phyloP scores from a whole-genome alignment of 2,329 filamentous ascomycete species.

The Phyllosticta capitalensis region DNA sequence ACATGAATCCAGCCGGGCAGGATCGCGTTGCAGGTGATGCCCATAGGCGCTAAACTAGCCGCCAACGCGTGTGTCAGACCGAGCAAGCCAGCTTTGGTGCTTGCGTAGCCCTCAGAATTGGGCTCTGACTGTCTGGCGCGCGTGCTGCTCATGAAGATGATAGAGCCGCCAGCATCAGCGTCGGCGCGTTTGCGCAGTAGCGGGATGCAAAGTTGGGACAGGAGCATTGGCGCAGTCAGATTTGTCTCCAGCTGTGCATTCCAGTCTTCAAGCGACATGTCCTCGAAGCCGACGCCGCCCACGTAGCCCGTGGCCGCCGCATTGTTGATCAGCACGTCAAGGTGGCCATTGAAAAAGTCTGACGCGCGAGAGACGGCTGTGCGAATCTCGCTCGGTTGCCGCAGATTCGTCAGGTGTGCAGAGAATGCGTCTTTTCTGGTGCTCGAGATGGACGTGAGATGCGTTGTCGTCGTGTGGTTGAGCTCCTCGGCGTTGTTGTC shows the following conservation, averaged over 20 bases:
- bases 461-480: slow-evolving; percentile 19
- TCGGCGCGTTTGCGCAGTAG: slow-evolving; percentile 17
- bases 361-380: slow-evolving; percentile 27
- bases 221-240: slow-evolving; percentile 25
- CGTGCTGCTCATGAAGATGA: slow-evolving; percentile 42
- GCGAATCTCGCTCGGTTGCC: slow-evolving; percentile 30
- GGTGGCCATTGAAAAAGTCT: slow-evolving; percentile 24
- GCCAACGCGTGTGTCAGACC: slow-evolving; percentile 42
- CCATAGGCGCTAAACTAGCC: slow-evolving; percentile 34
- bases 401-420: not conserved
- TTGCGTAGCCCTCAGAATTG: slow-evolving; percentile 41
- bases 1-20: slow-evolving; percentile 46
- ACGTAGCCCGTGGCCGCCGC: slow-evolving; percentile 23
- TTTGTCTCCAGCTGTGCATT: slow-evolving; percentile 25
- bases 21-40: slow-evolving; percentile 41
- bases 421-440: slow-evolving; percentile 20
- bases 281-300: slow-evolving; percentile 19
- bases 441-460: slow-evolving; percentile 9
- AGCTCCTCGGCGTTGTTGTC: slow-evolving; percentile 35
- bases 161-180: slow-evolving; percentile 17
- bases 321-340: slow-evolving; percentile 29
- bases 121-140: slow-evolving; percentile 41
- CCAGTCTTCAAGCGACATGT: slow-evolving; percentile 23
- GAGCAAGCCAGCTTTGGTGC: slow-evolving; percentile 42
- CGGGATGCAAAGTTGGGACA: slow-evolving; percentile 23